phyloP scores from a whole-genome alignment of 305 asterid genomes.

The Fraxinus xanthoxyloides region DNA sequence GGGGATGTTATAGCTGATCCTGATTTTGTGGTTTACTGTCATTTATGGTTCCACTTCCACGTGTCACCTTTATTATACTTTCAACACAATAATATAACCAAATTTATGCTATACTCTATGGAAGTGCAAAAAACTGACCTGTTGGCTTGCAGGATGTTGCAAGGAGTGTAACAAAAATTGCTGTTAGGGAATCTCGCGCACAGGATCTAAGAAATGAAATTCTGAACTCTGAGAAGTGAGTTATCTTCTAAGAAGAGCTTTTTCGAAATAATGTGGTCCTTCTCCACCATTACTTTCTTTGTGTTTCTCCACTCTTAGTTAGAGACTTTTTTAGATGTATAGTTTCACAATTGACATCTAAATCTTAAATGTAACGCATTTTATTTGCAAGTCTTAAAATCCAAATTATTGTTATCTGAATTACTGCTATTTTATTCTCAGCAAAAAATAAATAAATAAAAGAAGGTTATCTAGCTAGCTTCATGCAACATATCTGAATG shows the following conservation, averaged over 20 bases:
- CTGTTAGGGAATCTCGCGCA: conserved; percentile 80
- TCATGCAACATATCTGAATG: neutral
- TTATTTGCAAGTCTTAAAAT: neutral
- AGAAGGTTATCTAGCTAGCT: neutral
- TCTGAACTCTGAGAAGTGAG: conserved; percentile 92
- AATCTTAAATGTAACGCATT: neutral
- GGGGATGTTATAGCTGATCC: neutral
- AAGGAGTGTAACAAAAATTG: conserved; percentile 80
- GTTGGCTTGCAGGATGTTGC: conserved; percentile 68
- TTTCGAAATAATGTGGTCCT: neutral
- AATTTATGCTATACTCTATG: conserved; percentile 9
- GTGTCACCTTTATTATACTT: neutral
- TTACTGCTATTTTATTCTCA: neutral
- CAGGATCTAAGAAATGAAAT: conserved; percentile 91
- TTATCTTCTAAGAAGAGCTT: conserved; percentile 19
- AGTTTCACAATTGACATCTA: neutral
- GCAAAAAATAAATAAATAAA: neutral
- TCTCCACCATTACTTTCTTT: neutral
- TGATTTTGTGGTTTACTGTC: neutral
- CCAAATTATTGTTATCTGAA: conserved; percentile 7
- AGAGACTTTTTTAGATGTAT: neutral
- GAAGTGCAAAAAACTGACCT: conserved; percentile 11
- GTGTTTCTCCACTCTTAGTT: conserved; percentile 4
- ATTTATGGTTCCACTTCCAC: neutral
- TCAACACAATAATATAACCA: neutral